phyloP scores from a whole-genome alignment of 1,139 yeast genomes.

The Debaryomyces subglobosus region DNA sequence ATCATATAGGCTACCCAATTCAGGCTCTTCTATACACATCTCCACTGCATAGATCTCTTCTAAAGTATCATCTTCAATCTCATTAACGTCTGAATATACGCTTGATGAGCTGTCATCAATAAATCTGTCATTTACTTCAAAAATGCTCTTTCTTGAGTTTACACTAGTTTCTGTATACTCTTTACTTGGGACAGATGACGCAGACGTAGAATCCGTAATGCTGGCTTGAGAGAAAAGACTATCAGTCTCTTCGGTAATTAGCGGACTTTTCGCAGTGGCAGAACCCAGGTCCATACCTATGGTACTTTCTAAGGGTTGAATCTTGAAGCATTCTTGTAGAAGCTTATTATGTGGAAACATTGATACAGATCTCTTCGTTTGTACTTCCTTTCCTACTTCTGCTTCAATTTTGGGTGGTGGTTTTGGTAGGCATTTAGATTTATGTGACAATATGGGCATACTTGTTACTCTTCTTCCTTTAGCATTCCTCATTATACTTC shows the following conservation, averaged over 20 bases:
- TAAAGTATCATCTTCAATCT: background rate
- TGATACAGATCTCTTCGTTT: constrained; percentile 6
- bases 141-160: background rate
- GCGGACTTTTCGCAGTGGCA: constrained; percentile 1
- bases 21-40: constrained; percentile 1
- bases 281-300: background rate
- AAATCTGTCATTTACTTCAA: background rate
- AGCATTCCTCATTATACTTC: constrained; percentile 25
- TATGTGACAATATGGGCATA: constrained; percentile 21
- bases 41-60: background rate
- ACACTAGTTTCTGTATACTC: background rate
- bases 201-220: constrained; percentile 3
- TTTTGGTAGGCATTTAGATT: constrained; percentile 6
- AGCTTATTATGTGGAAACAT: constrained; percentile 2
- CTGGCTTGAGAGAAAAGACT: constrained; percentile 7
- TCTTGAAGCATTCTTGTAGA: background rate
- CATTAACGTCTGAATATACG: background rate
- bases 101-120: constrained; percentile 1
- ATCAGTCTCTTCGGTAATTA: constrained; percentile 2
- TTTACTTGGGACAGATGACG: constrained; percentile 1
- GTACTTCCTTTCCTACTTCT: background rate
- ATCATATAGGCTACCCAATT: constrained; percentile 4
- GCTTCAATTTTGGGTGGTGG: constrained; percentile 2
- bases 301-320: background rate
- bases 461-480: constrained; percentile 22